Evolutionary conservation across 164 flowering plant species (phyloP).

Genomic region (Liriodendron chinense): DNA sequence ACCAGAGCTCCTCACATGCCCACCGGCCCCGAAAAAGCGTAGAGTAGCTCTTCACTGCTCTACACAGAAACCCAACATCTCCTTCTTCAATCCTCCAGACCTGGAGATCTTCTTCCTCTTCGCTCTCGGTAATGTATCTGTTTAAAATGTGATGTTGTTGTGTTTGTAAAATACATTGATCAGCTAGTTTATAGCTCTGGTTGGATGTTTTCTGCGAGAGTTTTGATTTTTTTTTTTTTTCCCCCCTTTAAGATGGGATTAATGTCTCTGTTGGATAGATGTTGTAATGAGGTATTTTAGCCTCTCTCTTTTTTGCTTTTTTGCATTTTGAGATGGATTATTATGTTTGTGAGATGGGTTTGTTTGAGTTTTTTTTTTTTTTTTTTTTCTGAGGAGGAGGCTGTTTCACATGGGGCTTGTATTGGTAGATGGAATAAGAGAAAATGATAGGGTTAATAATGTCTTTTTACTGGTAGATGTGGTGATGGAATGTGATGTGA

Average conservation of each 20-base stretch:
- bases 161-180: constrained; percentile 7
- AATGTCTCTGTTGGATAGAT: not conserved
- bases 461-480: not conserved
- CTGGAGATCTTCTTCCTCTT: constrained; percentile 43
- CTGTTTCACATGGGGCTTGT: not conserved
- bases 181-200: not conserved
- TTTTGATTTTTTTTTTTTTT: not conserved
- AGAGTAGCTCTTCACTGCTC: constrained; percentile 18
- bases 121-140: constrained; percentile 24
- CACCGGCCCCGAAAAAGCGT: constrained; percentile 58
- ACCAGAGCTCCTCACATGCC: constrained; percentile 38
- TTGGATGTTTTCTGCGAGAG: not conserved
- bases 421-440: not conserved
- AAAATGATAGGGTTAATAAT: not conserved
- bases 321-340: too few relatives aligned
- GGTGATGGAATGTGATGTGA: constrained; percentile 2
- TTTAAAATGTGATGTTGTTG: constrained; percentile 1
- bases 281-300: not conserved
- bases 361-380: not conserved
- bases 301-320: too few relatives aligned
- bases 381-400: not conserved
- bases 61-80: constrained; percentile 20
- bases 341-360: not conserved
- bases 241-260: not conserved
- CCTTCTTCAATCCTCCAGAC: constrained; percentile 45